Percentiles rank a stretch among this genome's conserved stretches.
Conservation (phyloP, 2,329 filamentous ascomycete genomes). For the Diaporthe sp. region DNA sequence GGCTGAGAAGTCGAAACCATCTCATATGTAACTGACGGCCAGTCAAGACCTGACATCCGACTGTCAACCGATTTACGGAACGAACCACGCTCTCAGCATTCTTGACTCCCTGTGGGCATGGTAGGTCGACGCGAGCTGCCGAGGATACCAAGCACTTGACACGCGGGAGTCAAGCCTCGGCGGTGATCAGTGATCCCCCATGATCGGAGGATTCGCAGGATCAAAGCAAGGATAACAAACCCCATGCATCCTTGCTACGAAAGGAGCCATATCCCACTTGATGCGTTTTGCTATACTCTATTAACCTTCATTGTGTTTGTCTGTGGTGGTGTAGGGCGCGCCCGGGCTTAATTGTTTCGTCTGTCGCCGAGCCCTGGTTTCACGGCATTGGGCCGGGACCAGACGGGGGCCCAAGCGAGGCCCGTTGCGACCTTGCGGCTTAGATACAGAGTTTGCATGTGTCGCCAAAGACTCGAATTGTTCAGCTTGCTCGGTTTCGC, state of each 20-base stretch:
- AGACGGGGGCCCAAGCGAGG: constrained; percentile 2
- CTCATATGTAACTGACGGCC: background rate
- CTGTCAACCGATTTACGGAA: constrained; percentile 10
- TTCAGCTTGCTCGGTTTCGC: constrained; percentile 29
- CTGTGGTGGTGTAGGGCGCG: background rate
- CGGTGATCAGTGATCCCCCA: constrained; percentile 21
- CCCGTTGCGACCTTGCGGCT: constrained; percentile 8
- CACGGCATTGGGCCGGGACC: background rate
- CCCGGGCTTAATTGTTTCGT: constrained; percentile 31
- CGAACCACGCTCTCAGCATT: constrained; percentile 9
- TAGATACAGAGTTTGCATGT: background rate
- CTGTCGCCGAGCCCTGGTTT: constrained; percentile 21
- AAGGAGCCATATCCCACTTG: background rate
- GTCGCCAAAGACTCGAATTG: background rate
- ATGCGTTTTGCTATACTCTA: too few species aligned
- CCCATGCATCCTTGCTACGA: background rate
- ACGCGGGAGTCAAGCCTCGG: background rate
- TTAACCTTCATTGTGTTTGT: background rate
- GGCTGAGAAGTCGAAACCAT: background rate
- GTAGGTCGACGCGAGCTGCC: background rate
- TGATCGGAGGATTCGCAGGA: constrained; percentile 20
- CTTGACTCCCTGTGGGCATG: background rate
- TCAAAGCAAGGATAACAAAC: background rate
- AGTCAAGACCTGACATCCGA: constrained; percentile 22
- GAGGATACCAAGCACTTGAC: background rate